phyloP scores from a whole-genome alignment of 176 grass and related monocot genomes.

The Paspalum vaginatum region DNA sequence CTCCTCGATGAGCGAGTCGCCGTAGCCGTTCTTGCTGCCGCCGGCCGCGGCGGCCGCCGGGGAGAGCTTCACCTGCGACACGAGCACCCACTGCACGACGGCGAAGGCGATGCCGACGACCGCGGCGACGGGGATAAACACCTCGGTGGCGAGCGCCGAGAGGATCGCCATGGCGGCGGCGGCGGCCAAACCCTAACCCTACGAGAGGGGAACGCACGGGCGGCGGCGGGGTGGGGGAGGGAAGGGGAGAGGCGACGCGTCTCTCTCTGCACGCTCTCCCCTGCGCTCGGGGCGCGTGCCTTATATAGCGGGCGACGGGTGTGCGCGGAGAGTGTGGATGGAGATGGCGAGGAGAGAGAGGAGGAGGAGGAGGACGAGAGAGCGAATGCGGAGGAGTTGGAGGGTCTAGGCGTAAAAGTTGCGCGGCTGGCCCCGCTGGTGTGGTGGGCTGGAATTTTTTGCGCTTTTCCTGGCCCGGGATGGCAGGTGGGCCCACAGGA shows the following conservation, averaged over 20 bases:
- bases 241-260: not conserved
- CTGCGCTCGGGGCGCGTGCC: conserved; percentile 16
- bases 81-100: conserved; percentile 75
- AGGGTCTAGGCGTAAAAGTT: not conserved
- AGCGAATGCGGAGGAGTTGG: accelerated
- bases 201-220: conserved; percentile 9
- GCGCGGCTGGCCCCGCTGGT: not conserved
- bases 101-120: conserved; percentile 74
- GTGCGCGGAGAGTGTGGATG: not conserved
- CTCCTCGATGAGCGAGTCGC: conserved; percentile 85
- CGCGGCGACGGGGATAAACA: conserved; percentile 66
- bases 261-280: conserved; percentile 42
- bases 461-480: not conserved
- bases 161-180: conserved; percentile 65
- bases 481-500: conserved; percentile 18
- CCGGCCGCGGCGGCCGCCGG: conserved; percentile 43
- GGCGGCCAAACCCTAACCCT: conserved; percentile 43
- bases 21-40: conserved; percentile 61
- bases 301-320: conserved; percentile 37
- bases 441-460: conserved; percentile 28
- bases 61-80: conserved; percentile 71
- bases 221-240: not conserved
- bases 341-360: conserved; percentile 23
- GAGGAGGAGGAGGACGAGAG: not conserved
- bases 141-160: conserved; percentile 61